Percentiles rank a stretch among this genome's conserved stretches.
These are phyloP conservation scores for Mycena sp. DNA, from an alignment of 1,284 basidiomycete genomes.

Conservation along the genomic window DNA sequence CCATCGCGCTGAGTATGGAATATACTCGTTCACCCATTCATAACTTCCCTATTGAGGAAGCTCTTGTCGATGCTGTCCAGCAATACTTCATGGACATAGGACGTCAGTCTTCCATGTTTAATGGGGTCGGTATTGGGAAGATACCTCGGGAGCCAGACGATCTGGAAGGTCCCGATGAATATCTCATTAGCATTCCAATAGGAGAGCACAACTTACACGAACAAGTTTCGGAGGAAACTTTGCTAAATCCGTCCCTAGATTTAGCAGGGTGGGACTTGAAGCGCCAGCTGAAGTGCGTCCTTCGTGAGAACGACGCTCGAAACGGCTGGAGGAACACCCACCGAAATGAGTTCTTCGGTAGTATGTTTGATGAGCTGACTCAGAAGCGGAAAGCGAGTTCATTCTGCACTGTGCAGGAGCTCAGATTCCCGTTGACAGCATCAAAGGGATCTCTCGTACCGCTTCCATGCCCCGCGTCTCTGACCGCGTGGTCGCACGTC, in stretches of 20 bases:
- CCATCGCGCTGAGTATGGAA: background rate
- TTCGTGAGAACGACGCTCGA: background rate
- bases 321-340: background rate
- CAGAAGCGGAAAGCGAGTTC: slow-evolving; percentile 1
- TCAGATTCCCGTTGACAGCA: too few relatives aligned
- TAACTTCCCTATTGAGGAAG: background rate
- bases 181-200: background rate
- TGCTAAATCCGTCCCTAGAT: slow-evolving; percentile 2
- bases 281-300: background rate
- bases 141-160: background rate
- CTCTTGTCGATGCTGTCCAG: background rate
- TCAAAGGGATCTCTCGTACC: too few relatives aligned
- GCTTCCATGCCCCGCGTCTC: too few relatives aligned
- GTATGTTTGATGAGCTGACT: background rate
- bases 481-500: too few relatives aligned
- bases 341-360: background rate
- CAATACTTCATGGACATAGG: slow-evolving; percentile 1
- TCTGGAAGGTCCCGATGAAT: background rate
- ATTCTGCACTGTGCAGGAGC: too few relatives aligned
- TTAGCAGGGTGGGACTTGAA: slow-evolving; percentile 7
- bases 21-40: background rate
- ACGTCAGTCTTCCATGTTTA: background rate
- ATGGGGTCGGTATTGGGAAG: background rate
- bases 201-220: background rate
- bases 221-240: background rate